These are phyloP conservation scores for Fusarium hainanense DNA, from an alignment of 2,329 filamentous ascomycete species.

Conservation along the genomic window DNA sequence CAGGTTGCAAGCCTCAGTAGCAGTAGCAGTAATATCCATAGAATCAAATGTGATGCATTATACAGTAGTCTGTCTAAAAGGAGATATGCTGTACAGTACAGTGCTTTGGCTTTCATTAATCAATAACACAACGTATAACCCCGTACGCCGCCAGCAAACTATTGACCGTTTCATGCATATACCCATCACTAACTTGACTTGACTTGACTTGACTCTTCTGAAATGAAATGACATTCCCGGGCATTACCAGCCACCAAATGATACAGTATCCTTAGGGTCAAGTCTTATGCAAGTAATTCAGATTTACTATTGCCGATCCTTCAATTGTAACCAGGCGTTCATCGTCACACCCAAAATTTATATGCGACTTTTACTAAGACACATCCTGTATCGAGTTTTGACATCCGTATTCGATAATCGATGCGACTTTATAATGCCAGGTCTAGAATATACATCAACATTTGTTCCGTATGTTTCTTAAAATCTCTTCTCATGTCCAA, in stretches of 20 bases:
- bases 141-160: constrained; percentile 1
- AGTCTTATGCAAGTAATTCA: background rate
- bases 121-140: background rate
- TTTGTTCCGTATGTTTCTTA: too few species aligned
- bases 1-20: constrained; percentile 20
- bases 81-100: background rate
- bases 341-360: background rate
- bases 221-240: background rate
- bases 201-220: too few species aligned
- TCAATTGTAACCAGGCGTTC: background rate
- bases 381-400: background rate
- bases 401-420: background rate
- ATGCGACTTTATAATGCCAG: background rate
- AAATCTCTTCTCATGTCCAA: background rate
- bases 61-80: constrained; percentile 7
- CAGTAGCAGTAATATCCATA: background rate
- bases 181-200: background rate
- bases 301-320: background rate
- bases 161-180: constrained; percentile 25
- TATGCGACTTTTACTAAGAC: background rate
- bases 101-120: background rate
- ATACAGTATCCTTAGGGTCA: background rate
- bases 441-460: too few species aligned
- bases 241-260: background rate
- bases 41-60: constrained; percentile 9